Percentiles rank a stretch among this genome's conserved stretches.
These are phyloP conservation scores for Botryosphaeria dothidea DNA, from an alignment of 2,329 filamentous ascomycete genomes.

Conservation along the genomic window DNA sequence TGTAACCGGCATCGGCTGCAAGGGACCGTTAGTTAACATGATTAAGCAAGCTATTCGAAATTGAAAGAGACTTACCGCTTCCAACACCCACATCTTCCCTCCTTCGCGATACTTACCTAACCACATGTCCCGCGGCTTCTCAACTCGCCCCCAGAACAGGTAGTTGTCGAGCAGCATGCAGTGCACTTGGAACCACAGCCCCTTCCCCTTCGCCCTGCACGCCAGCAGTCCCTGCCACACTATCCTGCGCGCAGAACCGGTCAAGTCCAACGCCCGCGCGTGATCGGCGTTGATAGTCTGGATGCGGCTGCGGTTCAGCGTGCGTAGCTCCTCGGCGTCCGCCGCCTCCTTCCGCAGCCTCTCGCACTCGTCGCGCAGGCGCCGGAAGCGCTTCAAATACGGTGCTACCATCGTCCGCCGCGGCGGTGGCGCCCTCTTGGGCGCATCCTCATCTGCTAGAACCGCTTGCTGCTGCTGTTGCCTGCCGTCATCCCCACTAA, in stretches of 20 bases:
- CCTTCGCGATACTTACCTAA: slow-evolving; percentile 3
- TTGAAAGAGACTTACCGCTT: slow-evolving; percentile 23
- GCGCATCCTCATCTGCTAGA: neutral
- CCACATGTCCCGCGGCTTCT: slow-evolving; percentile 23
- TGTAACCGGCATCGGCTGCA: slow-evolving; percentile 29
- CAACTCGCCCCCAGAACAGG: slow-evolving; percentile 33
- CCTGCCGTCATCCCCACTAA: too few species aligned
- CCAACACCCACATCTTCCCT: slow-evolving; percentile 23
- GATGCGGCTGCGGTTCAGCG: too few species aligned
- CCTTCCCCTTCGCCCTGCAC: slow-evolving; percentile 32
- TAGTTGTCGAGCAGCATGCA: slow-evolving; percentile 33
- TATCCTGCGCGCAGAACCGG: slow-evolving; percentile 24
- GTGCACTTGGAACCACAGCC: slow-evolving; percentile 33
- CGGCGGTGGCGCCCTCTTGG: too few species aligned
- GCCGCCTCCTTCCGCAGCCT: too few species aligned
- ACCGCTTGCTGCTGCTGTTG: too few species aligned
- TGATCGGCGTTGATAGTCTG: neutral
- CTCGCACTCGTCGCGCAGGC: too few species aligned
- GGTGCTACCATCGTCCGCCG: too few species aligned
- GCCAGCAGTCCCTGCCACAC: slow-evolving; percentile 29
- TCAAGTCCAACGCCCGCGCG: slow-evolving; percentile 24
- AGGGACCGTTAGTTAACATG: neutral
- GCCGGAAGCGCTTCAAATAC: too few species aligned
- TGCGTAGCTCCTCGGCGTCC: too few species aligned
- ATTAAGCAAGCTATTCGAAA: neutral